Evolutionary conservation across 2,329 filamentous ascomycete genomes (phyloP).

Genomic region (Exophiala spinifera): DNA sequence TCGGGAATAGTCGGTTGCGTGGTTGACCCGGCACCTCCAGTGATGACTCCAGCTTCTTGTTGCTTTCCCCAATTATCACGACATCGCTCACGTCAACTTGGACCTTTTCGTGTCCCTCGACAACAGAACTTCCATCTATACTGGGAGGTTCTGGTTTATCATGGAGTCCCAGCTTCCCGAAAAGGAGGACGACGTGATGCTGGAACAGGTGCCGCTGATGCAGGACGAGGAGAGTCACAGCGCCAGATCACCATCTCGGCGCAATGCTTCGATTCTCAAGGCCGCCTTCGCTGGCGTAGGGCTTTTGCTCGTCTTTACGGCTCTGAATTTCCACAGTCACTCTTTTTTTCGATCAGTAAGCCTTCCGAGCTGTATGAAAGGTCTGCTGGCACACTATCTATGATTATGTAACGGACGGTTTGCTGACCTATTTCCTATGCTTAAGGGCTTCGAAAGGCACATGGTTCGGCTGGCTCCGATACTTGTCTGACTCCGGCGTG

Average conservation of each 20-base stretch:
- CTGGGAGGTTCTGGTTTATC: not conserved
- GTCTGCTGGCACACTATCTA: not conserved
- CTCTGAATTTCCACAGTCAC: not conserved
- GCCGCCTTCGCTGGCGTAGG: not conserved
- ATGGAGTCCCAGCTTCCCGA: not conserved
- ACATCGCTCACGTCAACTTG: not conserved
- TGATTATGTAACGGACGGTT: not conserved
- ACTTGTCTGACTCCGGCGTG: constrained; percentile 60
- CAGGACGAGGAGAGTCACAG: not conserved
- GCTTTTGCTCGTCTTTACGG: not conserved
- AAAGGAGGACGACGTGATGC: not conserved
- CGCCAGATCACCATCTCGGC: not conserved
- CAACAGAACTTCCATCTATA: not conserved
- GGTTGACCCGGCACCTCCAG: not conserved
- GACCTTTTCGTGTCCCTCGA: not conserved
- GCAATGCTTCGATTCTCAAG: not conserved
- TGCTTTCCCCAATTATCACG: not conserved
- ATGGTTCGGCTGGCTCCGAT: constrained; percentile 1
- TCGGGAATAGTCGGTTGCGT: not conserved
- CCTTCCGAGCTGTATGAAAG: not conserved
- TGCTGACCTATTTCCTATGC: not conserved
- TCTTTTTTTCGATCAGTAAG: not conserved
- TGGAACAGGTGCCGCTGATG: not conserved
- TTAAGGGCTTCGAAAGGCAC: not conserved
- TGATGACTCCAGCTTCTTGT: not conserved